These are phyloP conservation scores for Musa troglodytarum DNA, from an alignment of 176 grass and related monocot genomes.

Conservation along the genomic window DNA sequence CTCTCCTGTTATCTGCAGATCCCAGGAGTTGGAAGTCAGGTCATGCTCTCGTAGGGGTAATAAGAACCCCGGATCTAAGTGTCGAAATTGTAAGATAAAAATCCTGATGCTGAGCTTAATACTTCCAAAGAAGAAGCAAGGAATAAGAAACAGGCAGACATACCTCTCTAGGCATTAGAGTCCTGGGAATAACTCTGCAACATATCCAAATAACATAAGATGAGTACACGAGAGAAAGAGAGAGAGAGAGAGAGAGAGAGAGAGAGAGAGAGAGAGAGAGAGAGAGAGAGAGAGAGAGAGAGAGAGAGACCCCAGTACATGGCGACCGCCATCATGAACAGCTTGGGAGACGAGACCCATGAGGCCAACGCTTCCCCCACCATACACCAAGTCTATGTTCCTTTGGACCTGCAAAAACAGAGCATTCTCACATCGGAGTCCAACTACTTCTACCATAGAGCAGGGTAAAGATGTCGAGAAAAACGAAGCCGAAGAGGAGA, in stretches of 20 bases:
- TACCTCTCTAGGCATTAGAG: conserved; percentile 8
- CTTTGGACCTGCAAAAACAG: neutral
- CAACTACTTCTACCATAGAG: too few species aligned
- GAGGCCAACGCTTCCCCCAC: neutral
- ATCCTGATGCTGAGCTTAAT: too few species aligned
- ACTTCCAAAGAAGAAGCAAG: neutral
- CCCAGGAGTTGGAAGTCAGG: neutral
- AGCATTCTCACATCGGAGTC: neutral
- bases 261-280: neutral
- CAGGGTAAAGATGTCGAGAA: neutral
- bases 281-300: neutral
- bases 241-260: conserved; percentile 1
- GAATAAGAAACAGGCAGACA: neutral
- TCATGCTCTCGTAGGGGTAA: too few species aligned
- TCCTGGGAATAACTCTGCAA: conserved; percentile 5
- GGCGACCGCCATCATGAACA: neutral
- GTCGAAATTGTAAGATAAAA: too few species aligned
- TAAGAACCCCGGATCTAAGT: too few species aligned
- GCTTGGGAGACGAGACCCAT: conserved; percentile 6
- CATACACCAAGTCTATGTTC: neutral
- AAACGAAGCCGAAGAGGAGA: neutral
- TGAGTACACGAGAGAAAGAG: neutral
- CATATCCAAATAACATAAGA: neutral
- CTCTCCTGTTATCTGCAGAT: conserved; percentile 8
- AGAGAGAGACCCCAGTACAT: neutral